Evolutionary conservation across 2,329 filamentous ascomycete genomes (phyloP), one percentile per base, ranked within the genome.

Genomic region (Diaporthe ampelina): DNA sequence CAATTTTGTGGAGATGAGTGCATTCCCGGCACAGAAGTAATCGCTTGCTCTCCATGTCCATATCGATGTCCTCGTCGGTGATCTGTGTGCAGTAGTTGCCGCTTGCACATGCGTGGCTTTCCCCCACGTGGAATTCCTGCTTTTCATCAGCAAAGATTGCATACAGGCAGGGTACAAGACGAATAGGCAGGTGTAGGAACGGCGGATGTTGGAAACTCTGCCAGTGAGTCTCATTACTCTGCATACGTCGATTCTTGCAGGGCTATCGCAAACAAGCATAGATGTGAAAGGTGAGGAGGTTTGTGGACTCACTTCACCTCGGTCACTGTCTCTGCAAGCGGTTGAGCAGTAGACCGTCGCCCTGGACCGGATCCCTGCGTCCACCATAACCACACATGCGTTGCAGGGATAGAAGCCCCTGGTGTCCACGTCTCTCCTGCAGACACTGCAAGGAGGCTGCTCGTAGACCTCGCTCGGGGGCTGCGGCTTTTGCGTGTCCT

Each of bases 1-100:
- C 74, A 13, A 78, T 75, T 72, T 79, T 79, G 40, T 81, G 78
- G 21, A 77, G 70, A 26, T 76, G 70, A 10, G 81, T 77, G 76
- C 82, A 84, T 70, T 83, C 81, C 29, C 75, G 78, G 78, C 82
- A 84, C 76, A 83, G 80, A 61, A 71, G 77, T 29, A 71, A 71
- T 11, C 72, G 68, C 19, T 73, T 69, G 52, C 69, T 74, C 37
- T 75, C 73, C 72, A 75, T 67, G 32, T 76, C 75, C 75, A 78
- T 78, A 24, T 74, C 75, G 10, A 76, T 65, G 57, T 79, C 75
- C n/a, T 76, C 74, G n/a, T 76, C 78, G n/a, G 69, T 56, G 13
- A 77, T 72, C 35, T 78, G 78, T 65, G 77, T 74, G 75, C 80
- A 81, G 6, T 76, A 37, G 9, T 75, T 72, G n/a, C 74, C 77